These are phyloP conservation scores for Cymbidium sinense DNA, from an alignment of 106 monocot species.

Conservation along the genomic window DNA sequence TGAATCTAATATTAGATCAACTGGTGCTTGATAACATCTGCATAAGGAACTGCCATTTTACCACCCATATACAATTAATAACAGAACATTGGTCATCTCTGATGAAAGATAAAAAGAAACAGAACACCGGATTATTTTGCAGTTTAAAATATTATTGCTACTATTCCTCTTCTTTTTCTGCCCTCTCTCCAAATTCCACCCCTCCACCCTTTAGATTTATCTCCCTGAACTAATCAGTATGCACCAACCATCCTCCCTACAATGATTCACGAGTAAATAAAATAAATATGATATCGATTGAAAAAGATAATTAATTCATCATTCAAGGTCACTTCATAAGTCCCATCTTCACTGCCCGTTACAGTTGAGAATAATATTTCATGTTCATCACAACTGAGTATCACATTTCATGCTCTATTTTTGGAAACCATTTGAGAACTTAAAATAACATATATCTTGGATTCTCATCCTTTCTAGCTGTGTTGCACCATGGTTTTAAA, in stretches of 20 bases:
- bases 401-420: too few species aligned
- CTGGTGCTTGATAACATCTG: not conserved
- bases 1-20: not conserved
- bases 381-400: too few species aligned
- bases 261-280: not conserved
- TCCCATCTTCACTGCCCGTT: too few species aligned
- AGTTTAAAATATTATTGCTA: too few species aligned
- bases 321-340: too few species aligned
- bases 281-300: not conserved
- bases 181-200: not conserved
- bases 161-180: not conserved
- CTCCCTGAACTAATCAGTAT: not conserved
- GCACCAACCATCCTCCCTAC: not conserved
- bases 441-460: too few species aligned
- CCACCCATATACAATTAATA: not conserved
- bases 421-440: too few species aligned
- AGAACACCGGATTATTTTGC: not conserved
- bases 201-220: not conserved
- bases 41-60: not conserved
- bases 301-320: not conserved
- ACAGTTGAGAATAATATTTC: too few species aligned
- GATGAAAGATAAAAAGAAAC: not conserved
- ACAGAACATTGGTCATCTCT: not conserved
- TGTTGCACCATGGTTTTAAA: too few species aligned
- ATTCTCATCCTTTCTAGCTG: too few species aligned